A percentile compares a stretch with the other conserved stretches of the same genome.
phyloP scores from a whole-genome alignment of 108 stramenopile genomes.

The Cyclotella sp. region DNA sequence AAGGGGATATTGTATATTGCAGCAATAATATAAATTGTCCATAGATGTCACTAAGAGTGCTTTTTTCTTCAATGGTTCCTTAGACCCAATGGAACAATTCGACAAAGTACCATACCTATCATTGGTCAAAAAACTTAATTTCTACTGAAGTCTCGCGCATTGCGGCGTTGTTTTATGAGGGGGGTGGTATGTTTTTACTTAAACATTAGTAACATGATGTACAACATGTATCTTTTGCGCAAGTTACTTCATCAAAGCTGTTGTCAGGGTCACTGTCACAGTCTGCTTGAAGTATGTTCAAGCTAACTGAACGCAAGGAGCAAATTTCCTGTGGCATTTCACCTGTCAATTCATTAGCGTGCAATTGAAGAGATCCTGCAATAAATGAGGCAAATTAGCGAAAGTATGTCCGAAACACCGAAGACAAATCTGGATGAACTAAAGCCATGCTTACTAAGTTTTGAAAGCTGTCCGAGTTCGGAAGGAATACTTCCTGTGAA shows the following conservation, averaged over 20 bases:
- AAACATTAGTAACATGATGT: conserved; percentile 27
- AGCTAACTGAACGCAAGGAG: conserved; percentile 22
- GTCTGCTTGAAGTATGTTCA: conserved; percentile 31
- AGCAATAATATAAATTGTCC: too few species aligned
- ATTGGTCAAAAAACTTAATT: too few species aligned
- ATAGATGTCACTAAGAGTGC: too few species aligned
- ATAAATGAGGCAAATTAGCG: neutral
- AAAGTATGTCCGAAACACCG: neutral
- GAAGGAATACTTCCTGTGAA: conserved; percentile 65
- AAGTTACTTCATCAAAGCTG: conserved; percentile 20
- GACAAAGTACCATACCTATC: too few species aligned
- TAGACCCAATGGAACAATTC: too few species aligned
- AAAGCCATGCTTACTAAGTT: conserved; percentile 28
- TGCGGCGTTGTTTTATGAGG: too few species aligned
- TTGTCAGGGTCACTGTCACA: conserved; percentile 30
- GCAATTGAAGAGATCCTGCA: conserved; percentile 45
- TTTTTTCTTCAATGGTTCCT: too few species aligned
- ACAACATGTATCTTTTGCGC: conserved; percentile 28
- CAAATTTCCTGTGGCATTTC: conserved; percentile 61
- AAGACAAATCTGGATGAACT: neutral
- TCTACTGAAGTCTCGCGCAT: too few species aligned
- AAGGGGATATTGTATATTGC: too few species aligned
- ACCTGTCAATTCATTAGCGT: conserved; percentile 56
- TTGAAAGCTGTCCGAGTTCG: conserved; percentile 59
- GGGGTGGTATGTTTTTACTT: neutral